A percentile compares a stretch with the other conserved stretches of the same genome.
phyloP scores from a whole-genome alignment of 225 moss, liverwort and hornwort species.

The Asterella californica region DNA sequence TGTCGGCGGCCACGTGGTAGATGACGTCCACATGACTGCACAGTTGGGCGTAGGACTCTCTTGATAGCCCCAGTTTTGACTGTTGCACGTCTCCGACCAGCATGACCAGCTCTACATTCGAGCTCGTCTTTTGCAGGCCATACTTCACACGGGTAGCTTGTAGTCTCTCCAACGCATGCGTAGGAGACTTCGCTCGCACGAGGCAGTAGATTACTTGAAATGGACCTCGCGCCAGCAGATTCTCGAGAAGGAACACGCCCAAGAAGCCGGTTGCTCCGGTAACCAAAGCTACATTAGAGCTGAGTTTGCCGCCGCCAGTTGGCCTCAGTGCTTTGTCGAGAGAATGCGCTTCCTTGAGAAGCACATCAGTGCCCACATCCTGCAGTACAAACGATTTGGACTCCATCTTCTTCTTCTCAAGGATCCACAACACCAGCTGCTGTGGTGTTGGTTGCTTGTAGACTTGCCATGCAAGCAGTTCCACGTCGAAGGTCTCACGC shows the following conservation, averaged over 20 bases:
- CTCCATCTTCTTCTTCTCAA: background rate
- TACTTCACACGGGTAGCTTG: background rate
- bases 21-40: background rate
- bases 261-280: slow-evolving; percentile 6
- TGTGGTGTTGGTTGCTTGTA: slow-evolving; percentile 10
- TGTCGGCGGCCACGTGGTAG: slow-evolving; percentile 1
- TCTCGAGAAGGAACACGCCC: slow-evolving; percentile 3
- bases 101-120: background rate
- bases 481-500: background rate
- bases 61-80: background rate
- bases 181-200: background rate
- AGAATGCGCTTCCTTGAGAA: background rate
- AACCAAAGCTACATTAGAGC: background rate
- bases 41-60: background rate
- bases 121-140: background rate
- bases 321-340: background rate
- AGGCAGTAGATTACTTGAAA: slow-evolving; percentile 10
- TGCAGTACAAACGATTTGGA: background rate
- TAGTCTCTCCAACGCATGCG: background rate
- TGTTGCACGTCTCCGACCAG: slow-evolving; percentile 3
- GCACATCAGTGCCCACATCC: background rate
- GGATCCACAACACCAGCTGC: background rate
- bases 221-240: background rate
- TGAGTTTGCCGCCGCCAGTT: background rate
- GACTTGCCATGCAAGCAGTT: background rate